Evolutionary conservation across 345 rosid genomes (phyloP), one percentile per base, ranked within the genome.

Genomic region (Brassica cretica): DNA sequence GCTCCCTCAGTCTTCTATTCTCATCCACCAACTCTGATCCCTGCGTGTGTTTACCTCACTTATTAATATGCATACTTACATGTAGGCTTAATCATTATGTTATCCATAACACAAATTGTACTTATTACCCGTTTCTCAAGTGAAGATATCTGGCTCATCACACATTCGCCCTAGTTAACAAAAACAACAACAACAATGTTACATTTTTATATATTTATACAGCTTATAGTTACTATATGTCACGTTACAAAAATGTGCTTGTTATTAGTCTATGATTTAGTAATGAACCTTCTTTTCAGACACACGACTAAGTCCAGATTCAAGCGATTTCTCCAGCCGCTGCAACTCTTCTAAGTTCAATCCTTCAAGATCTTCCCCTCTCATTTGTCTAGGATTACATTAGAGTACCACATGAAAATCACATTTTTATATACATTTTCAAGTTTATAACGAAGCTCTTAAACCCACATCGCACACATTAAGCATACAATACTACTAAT

Each of bases 321-420:
- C 98, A 16, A 94, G 93, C 32, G 87, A 75, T 77, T 89, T 89
- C 84, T 94, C 98, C 18, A 94, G 84, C 53, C 80, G 84, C 76
- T 85, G 91, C 63, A 94, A 77, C 33, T 92, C 92, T 71, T 92
- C 97, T 2, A 94, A 74, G 68, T 68, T 86, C 71, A 92, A 49
- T 64, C 90, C 98, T 5, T 86, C 95, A 37, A 94, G 94, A 65
- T 92, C 97, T 68, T 91, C 98, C 49, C 97, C 98, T 35, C 97
- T 91, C 89, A 94, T 70, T 77, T 89, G 88, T 85, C 98, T 94
- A 49, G 80, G 77, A 69, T 21, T 53, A 37, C 27, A 30, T 70
- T 49, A 8, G 1, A 32, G 24, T 14, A 55, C 63, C 46, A 5
- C 30, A 39, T 10, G 25, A 3, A 10, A 21, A 33, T 61, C 46